Base-by-base conservation (phyloP, 208 protist genomes). In the Lotmaria passim region DNA sequence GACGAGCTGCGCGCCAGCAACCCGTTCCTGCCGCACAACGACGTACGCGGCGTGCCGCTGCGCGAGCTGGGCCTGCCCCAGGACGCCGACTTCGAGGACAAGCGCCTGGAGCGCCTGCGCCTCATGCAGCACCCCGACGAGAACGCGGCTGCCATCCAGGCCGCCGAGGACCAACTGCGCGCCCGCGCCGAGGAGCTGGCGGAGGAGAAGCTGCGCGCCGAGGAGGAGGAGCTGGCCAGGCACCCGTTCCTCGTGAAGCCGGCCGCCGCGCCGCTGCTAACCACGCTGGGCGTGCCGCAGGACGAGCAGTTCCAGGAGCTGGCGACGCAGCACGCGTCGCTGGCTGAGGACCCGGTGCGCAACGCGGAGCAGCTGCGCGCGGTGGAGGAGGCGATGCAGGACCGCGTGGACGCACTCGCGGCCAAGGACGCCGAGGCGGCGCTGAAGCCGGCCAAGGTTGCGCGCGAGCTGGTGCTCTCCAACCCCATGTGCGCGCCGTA, bases 401-500 rank as follows among this genome's bases (percentile, higher is more conserved):
- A 38, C 10, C 56, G 75, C 41, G 44, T 76, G 46, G 39, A 69
- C 36, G 50, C 70, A 51, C 34, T 80, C 2, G 38, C 47, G 17
- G 53, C 44, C 12, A 72, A 79, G 26, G 79, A 87, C 41, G 44
- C 44, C 0, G 17, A 7, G 8, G 55, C 73, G 50, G 82, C 78
- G 51, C 19, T 17, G 14, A 57, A 79, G 52, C 38, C 78, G 17
- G 60, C 69, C 24, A 11, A 39, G 15, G 59, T 72, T 39, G 26
- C 30, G 17, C 41, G n/a, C 10, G 51, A 76, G 46, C 50, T 67
- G 30, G 36, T 28, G 17, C 34, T 30, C 47, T 88, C n/a, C n/a
- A n/a, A 85, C 62, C 79, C 79, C 17, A 85, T 83, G 75, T 85
- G 78, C 59, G 60, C 78, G 19, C 58, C 75, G 7, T 78, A 84